phyloP scores from a whole-genome alignment of 495 filamentous ascomycete genomes.

The Annulohypoxylon bovei region DNA sequence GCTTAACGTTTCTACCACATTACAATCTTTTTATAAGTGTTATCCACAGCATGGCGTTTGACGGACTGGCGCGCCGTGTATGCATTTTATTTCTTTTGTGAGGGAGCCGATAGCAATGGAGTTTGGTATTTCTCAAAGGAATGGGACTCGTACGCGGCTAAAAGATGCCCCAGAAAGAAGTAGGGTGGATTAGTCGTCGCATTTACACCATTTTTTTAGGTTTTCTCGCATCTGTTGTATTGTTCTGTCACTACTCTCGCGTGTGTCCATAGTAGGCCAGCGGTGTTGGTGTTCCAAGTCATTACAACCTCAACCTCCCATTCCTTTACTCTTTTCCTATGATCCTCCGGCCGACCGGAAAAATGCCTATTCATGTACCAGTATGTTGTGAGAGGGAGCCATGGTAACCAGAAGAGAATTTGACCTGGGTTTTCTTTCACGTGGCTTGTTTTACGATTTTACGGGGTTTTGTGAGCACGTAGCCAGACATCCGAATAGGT shows the following conservation, averaged over 20 bases:
- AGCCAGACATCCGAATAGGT: conserved; percentile 1
- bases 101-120: conserved; percentile 35
- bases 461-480: background rate
- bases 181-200: conserved; percentile 33
- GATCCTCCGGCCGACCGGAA: background rate
- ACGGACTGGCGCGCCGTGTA: conserved; percentile 31
- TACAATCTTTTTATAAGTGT: conserved; percentile 35
- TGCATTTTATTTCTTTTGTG: conserved; percentile 44
- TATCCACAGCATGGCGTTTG: conserved; percentile 45
- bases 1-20: background rate
- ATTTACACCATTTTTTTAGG: conserved; percentile 36
- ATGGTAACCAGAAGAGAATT: conserved; percentile 9
- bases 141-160: conserved; percentile 14
- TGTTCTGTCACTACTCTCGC: background rate
- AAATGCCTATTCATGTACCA: conserved; percentile 10
- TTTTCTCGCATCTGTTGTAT: conserved; percentile 14
- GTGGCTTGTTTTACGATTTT: conserved; percentile 22
- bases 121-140: conserved; percentile 31
- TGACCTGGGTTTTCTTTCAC: conserved; percentile 11
- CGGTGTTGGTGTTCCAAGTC: background rate
- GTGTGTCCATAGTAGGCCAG: background rate
- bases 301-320: background rate
- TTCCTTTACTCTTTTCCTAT: conserved; percentile 7
- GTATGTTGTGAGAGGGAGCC: background rate
- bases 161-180: conserved; percentile 29